These are phyloP conservation scores for Fusarium sarcochroum DNA, from an alignment of 2,329 filamentous ascomycete species.

Conservation along the genomic window DNA sequence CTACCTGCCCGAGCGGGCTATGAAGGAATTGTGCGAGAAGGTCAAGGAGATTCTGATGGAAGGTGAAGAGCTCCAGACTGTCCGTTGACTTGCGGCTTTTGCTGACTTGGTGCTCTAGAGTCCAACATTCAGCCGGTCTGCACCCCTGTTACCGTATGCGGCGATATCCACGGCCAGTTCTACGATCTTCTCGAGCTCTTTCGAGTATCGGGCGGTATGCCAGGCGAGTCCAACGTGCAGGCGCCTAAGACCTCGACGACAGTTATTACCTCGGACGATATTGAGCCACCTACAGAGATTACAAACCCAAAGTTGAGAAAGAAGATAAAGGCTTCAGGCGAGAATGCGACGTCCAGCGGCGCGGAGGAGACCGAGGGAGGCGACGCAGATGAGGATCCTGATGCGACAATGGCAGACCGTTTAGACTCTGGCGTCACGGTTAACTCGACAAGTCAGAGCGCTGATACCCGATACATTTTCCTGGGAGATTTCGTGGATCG, in stretches of 20 bases:
- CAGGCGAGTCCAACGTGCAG: constrained; percentile 81
- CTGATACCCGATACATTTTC: constrained; percentile 71
- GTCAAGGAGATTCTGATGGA: constrained; percentile 99
- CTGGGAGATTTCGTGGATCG: constrained; percentile 96
- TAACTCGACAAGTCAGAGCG: constrained; percentile 60
- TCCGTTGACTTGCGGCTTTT: constrained; percentile 4
- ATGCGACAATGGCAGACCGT: constrained; percentile 50
- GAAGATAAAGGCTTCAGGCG: constrained; percentile 74
- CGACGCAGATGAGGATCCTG: constrained; percentile 53
- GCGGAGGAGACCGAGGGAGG: constrained; percentile 64
- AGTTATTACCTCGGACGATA: constrained; percentile 89
- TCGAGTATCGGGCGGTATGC: constrained; percentile 96
- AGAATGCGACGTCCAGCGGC: constrained; percentile 63
- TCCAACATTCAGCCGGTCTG: constrained; percentile 99
- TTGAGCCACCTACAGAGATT: constrained; percentile 91
- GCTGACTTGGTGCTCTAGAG: constrained; percentile 67
- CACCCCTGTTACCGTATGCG: constrained; percentile 96
- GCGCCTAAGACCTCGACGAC: constrained; percentile 77
- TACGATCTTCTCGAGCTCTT: constrained; percentile 98
- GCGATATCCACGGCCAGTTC: constrained; percentile 98
- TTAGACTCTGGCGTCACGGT: constrained; percentile 55
- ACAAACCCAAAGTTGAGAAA: constrained; percentile 88
- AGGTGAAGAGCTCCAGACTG: constrained; percentile 65
- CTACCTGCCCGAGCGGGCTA: constrained; percentile 93
- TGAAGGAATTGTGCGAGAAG: constrained; percentile 99